phyloP scores from a whole-genome alignment of 768 basidiomycete genomes.

The Suillus brevipes region DNA sequence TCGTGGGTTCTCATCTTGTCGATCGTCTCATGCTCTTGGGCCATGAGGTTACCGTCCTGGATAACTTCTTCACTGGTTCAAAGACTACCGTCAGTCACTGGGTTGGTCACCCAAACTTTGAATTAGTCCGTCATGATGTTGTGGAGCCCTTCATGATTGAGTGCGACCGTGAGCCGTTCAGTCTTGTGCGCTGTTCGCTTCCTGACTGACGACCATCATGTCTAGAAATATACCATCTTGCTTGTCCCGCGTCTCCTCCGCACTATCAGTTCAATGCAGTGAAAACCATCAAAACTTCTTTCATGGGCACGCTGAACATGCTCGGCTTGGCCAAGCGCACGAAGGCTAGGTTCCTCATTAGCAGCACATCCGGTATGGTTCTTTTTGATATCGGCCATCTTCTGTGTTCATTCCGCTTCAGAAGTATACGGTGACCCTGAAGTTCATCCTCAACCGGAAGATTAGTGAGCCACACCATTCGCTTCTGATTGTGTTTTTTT shows the following conservation, averaged over 20 bases:
- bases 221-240: slow-evolving; percentile 95
- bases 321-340: slow-evolving; percentile 96
- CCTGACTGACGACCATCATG: slow-evolving; percentile 1
- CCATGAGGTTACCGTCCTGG: slow-evolving; percentile 94
- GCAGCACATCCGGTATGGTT: slow-evolving; percentile 83
- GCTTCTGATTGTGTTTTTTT: slow-evolving; percentile 18
- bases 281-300: slow-evolving; percentile 98
- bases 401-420: slow-evolving; percentile 27
- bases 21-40: slow-evolving; percentile 97
- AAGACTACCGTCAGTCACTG: slow-evolving; percentile 96
- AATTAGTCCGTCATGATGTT: slow-evolving; percentile 96
- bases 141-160: slow-evolving; percentile 98
- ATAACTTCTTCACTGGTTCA: slow-evolving; percentile 98
- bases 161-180: slow-evolving; percentile 78
- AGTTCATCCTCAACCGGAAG: slow-evolving; percentile 95
- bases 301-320: slow-evolving; percentile 99
- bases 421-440: slow-evolving; percentile 99
- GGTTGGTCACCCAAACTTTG: slow-evolving; percentile 98
- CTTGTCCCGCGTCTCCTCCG: slow-evolving; percentile 95
- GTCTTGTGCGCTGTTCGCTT: slow-evolving; percentile 3
- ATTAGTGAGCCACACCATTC: slow-evolving; percentile 66
- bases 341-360: slow-evolving; percentile 95
- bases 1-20: slow-evolving; percentile 97
- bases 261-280: slow-evolving; percentile 98
- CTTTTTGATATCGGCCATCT: neutral